A percentile compares a stretch with the other conserved stretches of the same genome.
These are phyloP conservation scores for Ustilaginoidea virens DNA, from an alignment of 2,329 filamentous ascomycete species.

Conservation along the genomic window DNA sequence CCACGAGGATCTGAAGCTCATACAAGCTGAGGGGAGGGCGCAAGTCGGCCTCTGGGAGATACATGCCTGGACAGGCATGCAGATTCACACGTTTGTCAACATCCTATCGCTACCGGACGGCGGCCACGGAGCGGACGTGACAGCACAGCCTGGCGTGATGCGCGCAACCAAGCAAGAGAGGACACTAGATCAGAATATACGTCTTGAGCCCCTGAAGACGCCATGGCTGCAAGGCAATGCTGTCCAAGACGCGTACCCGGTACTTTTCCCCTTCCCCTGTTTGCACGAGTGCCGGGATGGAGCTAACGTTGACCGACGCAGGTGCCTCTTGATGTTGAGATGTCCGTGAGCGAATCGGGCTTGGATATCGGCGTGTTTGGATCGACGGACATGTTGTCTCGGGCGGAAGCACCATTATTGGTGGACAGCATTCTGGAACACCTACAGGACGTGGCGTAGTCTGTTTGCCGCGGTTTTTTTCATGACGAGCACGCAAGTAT, in stretches of 20 bases:
- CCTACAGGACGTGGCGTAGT: constrained; percentile 5
- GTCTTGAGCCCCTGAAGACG: too few relatives aligned
- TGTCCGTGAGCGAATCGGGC: constrained; percentile 14
- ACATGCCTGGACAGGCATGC: constrained; percentile 55
- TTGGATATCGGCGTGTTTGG: constrained; percentile 28
- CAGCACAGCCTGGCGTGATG: too few relatives aligned
- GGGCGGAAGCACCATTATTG: constrained; percentile 11
- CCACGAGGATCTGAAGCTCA: constrained; percentile 50
- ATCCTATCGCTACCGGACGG: constrained; percentile 44
- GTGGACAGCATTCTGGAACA: constrained; percentile 11
- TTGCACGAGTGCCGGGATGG: not conserved
- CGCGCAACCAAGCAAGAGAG: too few relatives aligned
- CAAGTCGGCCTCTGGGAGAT: constrained; percentile 56
- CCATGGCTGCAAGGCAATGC: constrained; percentile 9
- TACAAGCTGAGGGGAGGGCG: constrained; percentile 36
- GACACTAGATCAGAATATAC: too few relatives aligned
- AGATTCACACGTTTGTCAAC: constrained; percentile 63
- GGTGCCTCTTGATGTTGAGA: constrained; percentile 26
- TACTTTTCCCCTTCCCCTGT: constrained; percentile 9
- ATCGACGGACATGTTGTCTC: constrained; percentile 12
- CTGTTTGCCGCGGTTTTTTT: too few relatives aligned
- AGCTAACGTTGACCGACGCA: constrained; percentile 5
- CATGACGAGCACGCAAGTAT: too few relatives aligned
- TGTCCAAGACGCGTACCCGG: constrained; percentile 12
- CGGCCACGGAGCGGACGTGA: not conserved